These are phyloP conservation scores for Citeromyces hawaiiensis DNA, from an alignment of 1,139 yeast genomes.

Conservation along the genomic window DNA sequence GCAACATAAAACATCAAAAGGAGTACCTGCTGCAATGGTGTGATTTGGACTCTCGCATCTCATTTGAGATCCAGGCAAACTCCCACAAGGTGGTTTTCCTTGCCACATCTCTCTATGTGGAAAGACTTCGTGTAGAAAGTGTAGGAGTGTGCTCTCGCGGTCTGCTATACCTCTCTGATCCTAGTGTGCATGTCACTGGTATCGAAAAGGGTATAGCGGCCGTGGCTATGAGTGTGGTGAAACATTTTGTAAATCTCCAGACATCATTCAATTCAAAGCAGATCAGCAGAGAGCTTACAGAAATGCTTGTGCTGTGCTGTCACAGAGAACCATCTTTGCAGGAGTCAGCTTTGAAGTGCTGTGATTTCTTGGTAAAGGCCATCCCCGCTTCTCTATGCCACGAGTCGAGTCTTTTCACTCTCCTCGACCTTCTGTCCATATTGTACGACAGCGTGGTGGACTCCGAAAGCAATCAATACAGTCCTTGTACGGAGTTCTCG, in stretches of 20 bases:
- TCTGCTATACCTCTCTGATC: slow-evolving; percentile 73
- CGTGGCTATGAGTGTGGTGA: slow-evolving; percentile 47
- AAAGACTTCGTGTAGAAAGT: slow-evolving; percentile 60
- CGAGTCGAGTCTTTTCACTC: slow-evolving; percentile 55
- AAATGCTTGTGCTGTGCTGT: slow-evolving; percentile 58
- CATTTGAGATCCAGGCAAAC: slow-evolving; percentile 44
- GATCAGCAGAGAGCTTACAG: slow-evolving; percentile 47
- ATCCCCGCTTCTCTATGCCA: slow-evolving; percentile 81
- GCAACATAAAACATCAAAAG: slow-evolving; percentile 66
- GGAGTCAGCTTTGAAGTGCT: slow-evolving; percentile 67
- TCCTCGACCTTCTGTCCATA: slow-evolving; percentile 68
- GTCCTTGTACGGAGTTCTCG: slow-evolving; percentile 61
- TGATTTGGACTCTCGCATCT: slow-evolving; percentile 15
- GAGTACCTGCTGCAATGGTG: slow-evolving; percentile 17
- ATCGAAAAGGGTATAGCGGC: slow-evolving; percentile 60
- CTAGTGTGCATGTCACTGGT: slow-evolving; percentile 61
- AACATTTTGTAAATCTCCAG: slow-evolving; percentile 32
- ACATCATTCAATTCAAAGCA: slow-evolving; percentile 19
- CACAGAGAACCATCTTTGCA: slow-evolving; percentile 70
- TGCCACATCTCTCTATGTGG: slow-evolving; percentile 71
- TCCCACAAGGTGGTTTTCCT: slow-evolving; percentile 80
- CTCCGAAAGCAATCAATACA: slow-evolving; percentile 78
- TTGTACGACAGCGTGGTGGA: slow-evolving; percentile 73
- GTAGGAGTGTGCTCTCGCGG: slow-evolving; percentile 69
- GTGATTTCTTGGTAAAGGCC: slow-evolving; percentile 51